Conservation (phyloP, 768 basidiomycete species). For the Chalciporus chontae region DNA sequence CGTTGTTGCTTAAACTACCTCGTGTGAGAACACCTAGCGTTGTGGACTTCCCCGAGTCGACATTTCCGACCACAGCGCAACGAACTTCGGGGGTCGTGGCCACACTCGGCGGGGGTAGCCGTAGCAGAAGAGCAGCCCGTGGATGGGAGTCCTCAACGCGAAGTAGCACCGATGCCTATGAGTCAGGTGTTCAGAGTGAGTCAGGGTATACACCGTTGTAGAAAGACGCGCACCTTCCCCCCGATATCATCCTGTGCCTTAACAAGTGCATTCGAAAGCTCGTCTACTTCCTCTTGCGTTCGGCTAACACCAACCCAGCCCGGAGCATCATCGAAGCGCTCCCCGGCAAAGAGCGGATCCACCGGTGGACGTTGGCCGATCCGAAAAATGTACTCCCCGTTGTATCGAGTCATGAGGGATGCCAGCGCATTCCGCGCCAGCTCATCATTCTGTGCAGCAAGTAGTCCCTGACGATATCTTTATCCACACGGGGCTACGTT, state of each 20-base stretch:
- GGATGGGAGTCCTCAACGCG: slow-evolving; percentile 45
- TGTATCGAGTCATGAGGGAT: slow-evolving; percentile 58
- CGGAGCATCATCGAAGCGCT: slow-evolving; percentile 39
- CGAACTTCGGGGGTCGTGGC: slow-evolving; percentile 87
- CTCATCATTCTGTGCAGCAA: slow-evolving; percentile 44
- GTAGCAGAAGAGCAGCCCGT: slow-evolving; percentile 58
- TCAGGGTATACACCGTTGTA: neutral
- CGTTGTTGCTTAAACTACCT: slow-evolving; percentile 43
- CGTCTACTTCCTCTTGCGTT: slow-evolving; percentile 50
- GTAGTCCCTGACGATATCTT: slow-evolving; percentile 35
- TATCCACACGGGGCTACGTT: neutral
- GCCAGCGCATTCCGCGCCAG: slow-evolving; percentile 63
- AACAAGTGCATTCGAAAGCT: slow-evolving; percentile 41
- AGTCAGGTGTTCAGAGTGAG: neutral
- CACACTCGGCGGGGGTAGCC: slow-evolving; percentile 73
- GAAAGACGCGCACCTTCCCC: slow-evolving; percentile 54
- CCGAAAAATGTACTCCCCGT: slow-evolving; percentile 73
- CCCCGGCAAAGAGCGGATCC: slow-evolving; percentile 51
- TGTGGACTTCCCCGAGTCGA: slow-evolving; percentile 92
- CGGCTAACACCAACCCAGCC: slow-evolving; percentile 55
- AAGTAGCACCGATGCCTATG: slow-evolving; percentile 57
- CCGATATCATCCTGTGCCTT: slow-evolving; percentile 71
- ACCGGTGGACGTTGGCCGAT: slow-evolving; percentile 67
- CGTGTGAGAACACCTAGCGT: slow-evolving; percentile 94
- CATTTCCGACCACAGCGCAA: slow-evolving; percentile 94